phyloP scores from a whole-genome alignment of 192 early-diverging fungal species.

The Backusella macrospora region DNA sequence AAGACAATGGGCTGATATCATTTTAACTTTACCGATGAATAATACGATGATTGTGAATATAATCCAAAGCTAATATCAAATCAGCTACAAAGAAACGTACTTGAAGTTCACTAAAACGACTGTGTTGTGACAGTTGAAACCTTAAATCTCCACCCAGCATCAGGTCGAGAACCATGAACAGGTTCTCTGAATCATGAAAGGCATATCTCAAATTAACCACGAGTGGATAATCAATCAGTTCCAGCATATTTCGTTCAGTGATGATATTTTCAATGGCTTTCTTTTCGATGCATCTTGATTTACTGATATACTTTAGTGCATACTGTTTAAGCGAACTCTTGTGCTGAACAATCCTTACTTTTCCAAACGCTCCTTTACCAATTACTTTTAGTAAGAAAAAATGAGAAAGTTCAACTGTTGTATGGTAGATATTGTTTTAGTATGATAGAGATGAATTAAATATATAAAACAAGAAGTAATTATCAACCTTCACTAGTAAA shows the following conservation, averaged over 20 bases:
- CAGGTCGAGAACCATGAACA: constrained; percentile 94
- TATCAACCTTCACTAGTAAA: constrained; percentile 70
- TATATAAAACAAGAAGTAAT: neutral
- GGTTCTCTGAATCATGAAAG: constrained; percentile 92
- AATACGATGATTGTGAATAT: constrained; percentile 71
- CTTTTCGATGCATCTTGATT: constrained; percentile 88
- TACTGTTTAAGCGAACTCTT: constrained; percentile 75
- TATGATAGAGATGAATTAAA: neutral
- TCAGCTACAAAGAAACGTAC: constrained; percentile 79
- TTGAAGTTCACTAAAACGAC: constrained; percentile 63
- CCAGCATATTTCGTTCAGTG: constrained; percentile 85
- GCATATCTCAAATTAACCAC: constrained; percentile 92
- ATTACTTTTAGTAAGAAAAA: constrained; percentile 90
- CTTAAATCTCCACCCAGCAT: constrained; percentile 96
- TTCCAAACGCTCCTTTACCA: constrained; percentile 96
- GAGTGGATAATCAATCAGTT: constrained; percentile 83
- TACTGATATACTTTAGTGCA: constrained; percentile 98
- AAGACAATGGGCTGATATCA: neutral
- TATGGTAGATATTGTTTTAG: neutral
- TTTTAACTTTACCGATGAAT: constrained; percentile 59
- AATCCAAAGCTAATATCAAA: constrained; percentile 62
- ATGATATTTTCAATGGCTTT: constrained; percentile 88
- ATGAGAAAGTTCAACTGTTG: constrained; percentile 59
- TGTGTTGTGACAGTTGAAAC: constrained; percentile 79
- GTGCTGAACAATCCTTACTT: constrained; percentile 92